Evolutionary conservation across 352 stramenopile species (phyloP).

Genomic region (Plasmopara viticola): DNA sequence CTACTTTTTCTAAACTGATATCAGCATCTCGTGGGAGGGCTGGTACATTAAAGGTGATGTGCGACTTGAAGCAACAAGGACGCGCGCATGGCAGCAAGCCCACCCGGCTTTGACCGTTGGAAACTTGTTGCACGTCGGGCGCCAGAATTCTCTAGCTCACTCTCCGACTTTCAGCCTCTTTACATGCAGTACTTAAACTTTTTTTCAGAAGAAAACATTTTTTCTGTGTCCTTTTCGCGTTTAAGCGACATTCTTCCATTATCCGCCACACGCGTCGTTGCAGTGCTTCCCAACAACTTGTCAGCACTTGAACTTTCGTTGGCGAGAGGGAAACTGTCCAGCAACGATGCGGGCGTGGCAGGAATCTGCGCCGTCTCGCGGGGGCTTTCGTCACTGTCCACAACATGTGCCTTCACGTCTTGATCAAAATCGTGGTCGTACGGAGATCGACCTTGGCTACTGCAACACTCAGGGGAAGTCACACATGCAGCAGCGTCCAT

Average conservation of each 20-base stretch:
- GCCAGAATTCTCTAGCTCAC: slow-evolving; percentile 4
- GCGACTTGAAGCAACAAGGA: background rate
- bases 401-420: slow-evolving; percentile 46
- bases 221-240: slow-evolving; percentile 40
- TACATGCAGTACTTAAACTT: slow-evolving; percentile 62
- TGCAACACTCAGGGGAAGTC: slow-evolving; percentile 67
- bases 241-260: slow-evolving; percentile 34
- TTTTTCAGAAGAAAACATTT: slow-evolving; percentile 48
- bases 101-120: no score
- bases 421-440: slow-evolving; percentile 75
- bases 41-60: slow-evolving; percentile 8
- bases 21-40: slow-evolving; percentile 13
- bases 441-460: slow-evolving; percentile 58
- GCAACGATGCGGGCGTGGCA: slow-evolving; percentile 28
- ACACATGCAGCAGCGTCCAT: slow-evolving; percentile 66
- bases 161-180: slow-evolving; percentile 24
- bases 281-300: slow-evolving; percentile 50
- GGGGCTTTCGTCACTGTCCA: slow-evolving; percentile 43
- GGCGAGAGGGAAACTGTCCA: slow-evolving; percentile 51
- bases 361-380: slow-evolving; percentile 41
- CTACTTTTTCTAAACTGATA: slow-evolving; percentile 58
- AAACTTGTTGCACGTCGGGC: no score
- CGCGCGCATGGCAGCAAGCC: no score
- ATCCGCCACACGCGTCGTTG: slow-evolving; percentile 19
- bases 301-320: slow-evolving; percentile 77